Evolutionary conservation across 2,329 filamentous ascomycete genomes (phyloP).

Genomic region (Ophiostoma ulmi): DNA sequence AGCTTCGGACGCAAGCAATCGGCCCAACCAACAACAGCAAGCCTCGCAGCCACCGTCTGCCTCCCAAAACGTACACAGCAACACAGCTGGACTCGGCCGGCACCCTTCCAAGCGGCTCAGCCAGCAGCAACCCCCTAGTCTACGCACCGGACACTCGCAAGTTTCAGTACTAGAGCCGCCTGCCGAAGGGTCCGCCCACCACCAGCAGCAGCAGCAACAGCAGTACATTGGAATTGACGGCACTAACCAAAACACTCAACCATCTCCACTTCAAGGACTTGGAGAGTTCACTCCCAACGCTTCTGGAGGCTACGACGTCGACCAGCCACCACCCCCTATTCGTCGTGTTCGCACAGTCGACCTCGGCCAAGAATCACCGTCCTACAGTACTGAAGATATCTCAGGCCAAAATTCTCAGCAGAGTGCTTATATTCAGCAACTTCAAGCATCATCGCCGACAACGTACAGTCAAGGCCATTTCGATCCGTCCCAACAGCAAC

Average conservation of each 20-base stretch:
- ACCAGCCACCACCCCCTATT: constrained; percentile 39
- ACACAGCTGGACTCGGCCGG: constrained; percentile 46
- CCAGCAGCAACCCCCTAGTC: constrained; percentile 40
- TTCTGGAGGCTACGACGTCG: constrained; percentile 37
- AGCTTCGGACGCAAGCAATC: constrained; percentile 4
- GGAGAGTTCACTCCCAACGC: constrained; percentile 33
- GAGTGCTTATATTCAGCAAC: constrained; percentile 31
- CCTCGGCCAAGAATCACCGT: constrained; percentile 36
- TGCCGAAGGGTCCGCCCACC: constrained; percentile 34
- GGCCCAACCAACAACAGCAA: constrained; percentile 16
- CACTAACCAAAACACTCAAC: constrained; percentile 31
- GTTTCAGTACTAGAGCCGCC: constrained; percentile 36
- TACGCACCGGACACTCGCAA: constrained; percentile 42
- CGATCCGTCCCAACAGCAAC: constrained; percentile 34
- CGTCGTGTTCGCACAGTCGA: constrained; percentile 43
- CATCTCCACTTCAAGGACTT: constrained; percentile 44
- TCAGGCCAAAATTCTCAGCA: constrained; percentile 19
- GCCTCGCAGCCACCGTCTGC: constrained; percentile 20
- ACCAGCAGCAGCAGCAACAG: constrained; percentile 18
- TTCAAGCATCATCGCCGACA: constrained; percentile 37
- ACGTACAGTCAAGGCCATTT: constrained; percentile 36
- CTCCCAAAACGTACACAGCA: constrained; percentile 43
- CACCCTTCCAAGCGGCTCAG: constrained; percentile 55
- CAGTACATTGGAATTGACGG: constrained; percentile 6
- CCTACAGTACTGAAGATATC: constrained; percentile 44